Conservation (phyloP, 164 flowering plant genomes). For the Cinnamomum micranthum region DNA sequence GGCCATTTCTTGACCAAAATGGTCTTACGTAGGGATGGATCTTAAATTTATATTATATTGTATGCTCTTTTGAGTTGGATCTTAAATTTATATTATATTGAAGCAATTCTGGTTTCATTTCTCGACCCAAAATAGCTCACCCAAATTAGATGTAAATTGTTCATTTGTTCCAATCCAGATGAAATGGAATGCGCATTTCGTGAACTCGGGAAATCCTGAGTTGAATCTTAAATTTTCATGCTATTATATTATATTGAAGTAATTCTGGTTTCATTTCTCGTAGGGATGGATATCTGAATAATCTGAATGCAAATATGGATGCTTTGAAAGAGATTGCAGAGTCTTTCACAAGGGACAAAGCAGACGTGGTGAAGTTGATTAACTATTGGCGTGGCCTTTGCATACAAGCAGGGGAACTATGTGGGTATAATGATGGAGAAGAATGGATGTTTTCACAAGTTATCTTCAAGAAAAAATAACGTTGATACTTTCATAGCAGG, state of each 20-base stretch:
- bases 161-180: neutral
- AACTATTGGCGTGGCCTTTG: constrained; percentile 17
- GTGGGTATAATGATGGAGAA: constrained; percentile 12
- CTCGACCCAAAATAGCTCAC: no score
- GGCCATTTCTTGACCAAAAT: no score
- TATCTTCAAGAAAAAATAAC: constrained; percentile 21
- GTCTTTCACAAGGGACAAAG: neutral
- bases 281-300: constrained; percentile 22
- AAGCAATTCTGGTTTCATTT: no score
- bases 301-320: constrained; percentile 4
- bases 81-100: no score
- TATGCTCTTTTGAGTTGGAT: no score
- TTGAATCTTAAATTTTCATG: no score
- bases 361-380: constrained; percentile 10
- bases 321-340: neutral
- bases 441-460: constrained; percentile 16
- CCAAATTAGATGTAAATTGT: no score
- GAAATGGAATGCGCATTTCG: no score
- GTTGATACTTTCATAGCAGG: neutral
- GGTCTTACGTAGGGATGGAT: no score
- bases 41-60: no score
- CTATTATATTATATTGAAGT: no score
- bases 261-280: neutral
- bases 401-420: constrained; percentile 7
- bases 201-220: no score